Base-by-base conservation (phyloP, 2,329 filamentous ascomycete species). In the Verticillium nubilum region DNA sequence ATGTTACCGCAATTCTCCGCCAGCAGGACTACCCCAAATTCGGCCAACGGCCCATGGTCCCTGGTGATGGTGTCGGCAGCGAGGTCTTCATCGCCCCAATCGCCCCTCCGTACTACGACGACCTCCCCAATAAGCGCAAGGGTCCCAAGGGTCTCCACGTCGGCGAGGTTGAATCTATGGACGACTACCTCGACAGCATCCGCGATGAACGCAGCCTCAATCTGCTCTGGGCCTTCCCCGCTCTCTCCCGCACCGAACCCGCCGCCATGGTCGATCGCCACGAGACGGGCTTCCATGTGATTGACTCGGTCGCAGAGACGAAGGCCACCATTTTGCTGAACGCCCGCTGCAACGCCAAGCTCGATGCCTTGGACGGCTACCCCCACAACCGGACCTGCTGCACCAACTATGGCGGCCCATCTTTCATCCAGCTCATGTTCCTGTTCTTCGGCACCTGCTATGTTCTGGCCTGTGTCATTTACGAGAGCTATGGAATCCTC, bases 361-460 rank as follows among this genome's bases (percentile, higher is more conserved):
- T 59, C 61, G 68, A 61, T 65, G 68, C 54, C 52, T 28, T 53
- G 52, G 52, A 53, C 26, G 72, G 70, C 23, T 78, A 76, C 59
- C 76, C 78, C 0, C 78, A 77, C 64, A 72, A 76, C 56, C 73
- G 76, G 59, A 82, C 80, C 2, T 85, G 82, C 65, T 85, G 82
- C 64, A 78, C 71, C 56, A 74, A 73, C 47, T 83, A 83, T 60
- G 66, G 67, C 12, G 53, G 54, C 2, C 58, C 50, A 2, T 50
- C 65, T 19, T 61, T 65, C 52, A 33, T 61, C 0, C 69, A 70
- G 58, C 33, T 62, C 15, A 19, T 64, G 1, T 25, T 69, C 13
- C 52, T 70, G 10, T 58, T 54, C 1, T 7, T 66, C 19, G 52
- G 52, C 52, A 29, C 52, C 13, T 29, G 25, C 52, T 53, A 53